Conservation (phyloP, 1,284 basidiomycete genomes). For the Cerioporus squamosus region DNA sequence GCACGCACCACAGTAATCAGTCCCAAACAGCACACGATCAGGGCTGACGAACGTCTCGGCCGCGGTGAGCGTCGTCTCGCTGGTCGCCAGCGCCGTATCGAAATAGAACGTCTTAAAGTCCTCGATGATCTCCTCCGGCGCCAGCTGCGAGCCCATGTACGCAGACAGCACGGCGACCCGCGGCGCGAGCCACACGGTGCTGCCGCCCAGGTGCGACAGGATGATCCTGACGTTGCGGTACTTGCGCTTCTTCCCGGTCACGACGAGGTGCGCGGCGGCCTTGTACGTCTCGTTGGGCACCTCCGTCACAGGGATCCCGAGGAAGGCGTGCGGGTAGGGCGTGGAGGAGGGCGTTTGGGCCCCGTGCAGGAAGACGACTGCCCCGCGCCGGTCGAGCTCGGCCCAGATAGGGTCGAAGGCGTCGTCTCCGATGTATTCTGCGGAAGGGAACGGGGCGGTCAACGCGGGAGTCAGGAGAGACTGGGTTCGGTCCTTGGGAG, state of each 20-base stretch:
- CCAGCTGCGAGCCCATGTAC: constrained; percentile 68
- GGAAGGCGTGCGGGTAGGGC: constrained; percentile 59
- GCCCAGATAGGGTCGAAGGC: constrained; percentile 66
- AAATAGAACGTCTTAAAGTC: constrained; percentile 76
- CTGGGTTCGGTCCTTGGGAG: not conserved
- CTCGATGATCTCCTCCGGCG: constrained; percentile 60
- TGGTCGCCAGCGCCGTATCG: constrained; percentile 66
- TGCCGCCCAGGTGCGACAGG: constrained; percentile 72
- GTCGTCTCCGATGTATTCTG: constrained; percentile 70
- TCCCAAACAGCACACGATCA: constrained; percentile 64
- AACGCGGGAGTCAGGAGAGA: not conserved
- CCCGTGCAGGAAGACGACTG: constrained; percentile 73
- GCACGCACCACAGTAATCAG: constrained; percentile 66
- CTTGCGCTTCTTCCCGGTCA: constrained; percentile 66
- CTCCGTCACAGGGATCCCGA: constrained; percentile 73
- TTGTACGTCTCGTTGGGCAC: constrained; percentile 81
- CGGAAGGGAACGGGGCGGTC: too few species aligned
- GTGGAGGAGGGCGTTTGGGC: constrained; percentile 65
- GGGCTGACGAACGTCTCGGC: constrained; percentile 51
- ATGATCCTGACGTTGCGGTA: constrained; percentile 63
- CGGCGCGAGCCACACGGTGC: constrained; percentile 59
- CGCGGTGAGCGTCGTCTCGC: constrained; percentile 52
- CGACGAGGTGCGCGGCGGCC: constrained; percentile 74
- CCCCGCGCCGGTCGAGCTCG: constrained; percentile 58
- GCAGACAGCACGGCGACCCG: constrained; percentile 66